phyloP scores from a whole-genome alignment of 306 rosid genomes.

The Vigna radiata region DNA sequence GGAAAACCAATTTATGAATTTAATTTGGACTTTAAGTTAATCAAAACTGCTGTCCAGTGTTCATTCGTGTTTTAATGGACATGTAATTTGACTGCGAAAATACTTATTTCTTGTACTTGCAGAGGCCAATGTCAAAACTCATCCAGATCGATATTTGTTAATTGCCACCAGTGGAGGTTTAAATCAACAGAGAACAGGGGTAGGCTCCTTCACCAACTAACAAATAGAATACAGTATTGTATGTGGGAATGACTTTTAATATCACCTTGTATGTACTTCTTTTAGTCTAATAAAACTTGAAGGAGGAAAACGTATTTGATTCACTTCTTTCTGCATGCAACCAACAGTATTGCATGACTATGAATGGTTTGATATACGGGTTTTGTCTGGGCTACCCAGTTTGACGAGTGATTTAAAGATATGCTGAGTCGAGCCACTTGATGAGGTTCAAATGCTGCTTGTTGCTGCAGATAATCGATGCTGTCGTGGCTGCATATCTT shows the following conservation, averaged over 20 bases:
- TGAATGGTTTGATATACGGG: not conserved
- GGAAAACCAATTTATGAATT: constrained; percentile 1
- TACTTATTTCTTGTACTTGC: constrained; percentile 33
- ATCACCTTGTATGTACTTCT: not conserved
- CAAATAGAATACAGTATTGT: not conserved
- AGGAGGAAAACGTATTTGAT: not conserved
- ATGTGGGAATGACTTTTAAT: not conserved
- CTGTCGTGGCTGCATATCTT: constrained; percentile 89
- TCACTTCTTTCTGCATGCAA: not conserved
- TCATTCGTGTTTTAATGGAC: not conserved
- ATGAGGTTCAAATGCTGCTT: constrained; percentile 24
- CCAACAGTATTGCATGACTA: not conserved
- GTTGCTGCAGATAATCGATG: constrained; percentile 84
- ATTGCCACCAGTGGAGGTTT: constrained; percentile 91
- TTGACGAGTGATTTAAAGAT: too few species aligned
- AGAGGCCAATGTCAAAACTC: constrained; percentile 76
- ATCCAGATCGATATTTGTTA: constrained; percentile 68
- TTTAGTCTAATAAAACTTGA: constrained; percentile 6
- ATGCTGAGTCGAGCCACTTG: constrained; percentile 1
- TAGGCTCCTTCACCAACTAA: constrained; percentile 36
- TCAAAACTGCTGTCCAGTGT: not conserved
- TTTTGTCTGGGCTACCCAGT: too few species aligned
- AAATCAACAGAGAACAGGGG: constrained; percentile 99
- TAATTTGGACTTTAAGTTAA: not conserved
- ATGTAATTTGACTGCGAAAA: not conserved